Base-by-base conservation (phyloP, 495 filamentous ascomycete genomes). In the Pseudevernia furfuracea region DNA sequence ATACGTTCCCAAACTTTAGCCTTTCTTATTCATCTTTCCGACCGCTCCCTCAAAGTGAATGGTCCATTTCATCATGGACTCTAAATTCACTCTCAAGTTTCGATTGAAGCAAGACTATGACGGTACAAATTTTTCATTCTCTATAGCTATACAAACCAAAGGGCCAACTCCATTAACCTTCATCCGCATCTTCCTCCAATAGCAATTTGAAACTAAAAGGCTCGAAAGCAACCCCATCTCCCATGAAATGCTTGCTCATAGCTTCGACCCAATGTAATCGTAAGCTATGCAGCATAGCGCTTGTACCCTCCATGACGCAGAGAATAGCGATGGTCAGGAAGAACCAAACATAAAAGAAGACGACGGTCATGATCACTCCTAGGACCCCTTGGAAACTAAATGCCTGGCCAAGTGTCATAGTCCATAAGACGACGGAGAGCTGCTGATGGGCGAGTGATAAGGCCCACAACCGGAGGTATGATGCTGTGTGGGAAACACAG, bases 201-300 rank as follows among this genome's bases (percentile, higher is more conserved):
- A 97, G 75, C 25, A 84, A 80, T 78, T 87, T 86, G 73, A 97
- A 97, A 71, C 88, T 92, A 75, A 98, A 97, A 12, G 94, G 94
- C 69, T 88, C 80, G 77, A 99, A 97, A 44, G 92, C 80, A 73
- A 94, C 82, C 52, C 94, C 94, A 61, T 92, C 92, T 66, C 96
- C 96, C 73, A 97, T 88, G 79, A 97, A 96, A 80, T 97, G 96
- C 78, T 98, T 98, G 78, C 91, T 94, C 85, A 97, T 97, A n/a
- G 94, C 92, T 75, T 99, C 94, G 64, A 99, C 94, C 94, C 94
- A 99, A 72, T 97, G 95, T 64, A 99, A 82, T 80, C 94, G 85
- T 68, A 99, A 81, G 65, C 89, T 91, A 76, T 97, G 95, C 79
- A 96, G 83, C 90, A 94, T 92, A 58, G 90, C 90, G 74, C 85